Evolutionary conservation across 192 early-diverging fungal species (phyloP).

Genomic region (Blastocladiella britannica): DNA sequence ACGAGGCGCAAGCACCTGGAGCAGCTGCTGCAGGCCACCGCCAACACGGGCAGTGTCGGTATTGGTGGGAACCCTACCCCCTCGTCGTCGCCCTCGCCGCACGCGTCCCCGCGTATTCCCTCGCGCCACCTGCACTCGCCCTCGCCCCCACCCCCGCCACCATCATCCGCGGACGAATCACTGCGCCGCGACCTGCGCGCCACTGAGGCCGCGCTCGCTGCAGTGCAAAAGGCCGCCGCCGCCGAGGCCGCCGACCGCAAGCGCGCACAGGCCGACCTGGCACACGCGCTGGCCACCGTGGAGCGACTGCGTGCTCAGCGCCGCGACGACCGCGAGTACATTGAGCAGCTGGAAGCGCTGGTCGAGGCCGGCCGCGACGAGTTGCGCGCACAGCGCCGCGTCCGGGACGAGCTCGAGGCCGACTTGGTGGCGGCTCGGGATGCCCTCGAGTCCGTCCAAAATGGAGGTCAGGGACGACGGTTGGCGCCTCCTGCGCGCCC

Average conservation of each 20-base stretch:
- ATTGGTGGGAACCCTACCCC: no score
- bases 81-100: no score
- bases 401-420: background rate
- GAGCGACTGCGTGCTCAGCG: background rate
- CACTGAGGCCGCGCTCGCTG: no score
- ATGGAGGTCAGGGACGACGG: no score
- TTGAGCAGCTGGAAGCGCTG: background rate
- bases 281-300: background rate
- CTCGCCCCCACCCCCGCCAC: background rate
- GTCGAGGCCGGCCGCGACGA: background rate
- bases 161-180: background rate
- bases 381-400: background rate
- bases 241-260: background rate
- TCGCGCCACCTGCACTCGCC: no score
- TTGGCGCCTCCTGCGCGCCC: no score
- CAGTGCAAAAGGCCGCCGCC: no score
- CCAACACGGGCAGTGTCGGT: no score
- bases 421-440: no score
- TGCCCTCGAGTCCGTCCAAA: no score
- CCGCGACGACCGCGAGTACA: background rate
- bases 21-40: background rate
- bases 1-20: background rate
- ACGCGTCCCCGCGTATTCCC: no score
- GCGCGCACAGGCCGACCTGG: background rate
- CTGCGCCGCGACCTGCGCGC: no score